Percentiles rank a stretch among this genome's conserved stretches.
phyloP scores from a whole-genome alignment of 768 basidiomycete species.

The Pisolithus sp. region DNA sequence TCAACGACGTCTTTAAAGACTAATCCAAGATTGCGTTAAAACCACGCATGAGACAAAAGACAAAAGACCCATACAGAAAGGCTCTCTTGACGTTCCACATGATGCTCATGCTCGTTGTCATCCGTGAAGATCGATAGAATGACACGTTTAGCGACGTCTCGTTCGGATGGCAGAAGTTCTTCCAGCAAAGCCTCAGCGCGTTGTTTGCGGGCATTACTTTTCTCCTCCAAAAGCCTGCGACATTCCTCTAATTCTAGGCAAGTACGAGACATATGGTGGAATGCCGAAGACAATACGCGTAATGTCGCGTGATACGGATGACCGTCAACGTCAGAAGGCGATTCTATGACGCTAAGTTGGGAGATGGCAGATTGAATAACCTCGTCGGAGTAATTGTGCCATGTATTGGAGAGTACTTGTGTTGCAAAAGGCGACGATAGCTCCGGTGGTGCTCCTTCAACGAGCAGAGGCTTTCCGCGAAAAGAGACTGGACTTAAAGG shows the following conservation, averaged over 20 bases:
- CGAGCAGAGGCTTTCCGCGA: constrained; percentile 4
- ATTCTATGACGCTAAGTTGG: constrained; percentile 36
- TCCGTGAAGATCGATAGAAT: constrained; percentile 58
- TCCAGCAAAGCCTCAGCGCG: constrained; percentile 51
- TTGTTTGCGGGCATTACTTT: constrained; percentile 44
- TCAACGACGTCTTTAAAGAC: constrained; percentile 43
- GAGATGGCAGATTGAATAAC: constrained; percentile 62
- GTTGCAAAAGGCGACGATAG: constrained; percentile 24
- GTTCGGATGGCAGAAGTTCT: constrained; percentile 54
- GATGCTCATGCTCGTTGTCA: constrained; percentile 38
- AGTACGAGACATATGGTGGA: constrained; percentile 50
- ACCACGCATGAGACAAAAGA: not conserved
- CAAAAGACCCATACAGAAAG: constrained; percentile 39
- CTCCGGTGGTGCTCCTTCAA: constrained; percentile 10
- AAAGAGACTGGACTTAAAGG: constrained; percentile 29
- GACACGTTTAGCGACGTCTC: constrained; percentile 61
- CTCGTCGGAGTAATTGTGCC: constrained; percentile 76
- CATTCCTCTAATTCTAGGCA: constrained; percentile 61
- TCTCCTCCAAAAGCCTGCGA: constrained; percentile 48
- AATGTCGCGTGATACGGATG: constrained; percentile 65
- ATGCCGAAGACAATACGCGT: constrained; percentile 62
- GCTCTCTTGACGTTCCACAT: constrained; percentile 53
- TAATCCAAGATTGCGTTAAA: constrained; percentile 10
- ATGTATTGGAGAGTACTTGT: constrained; percentile 58
- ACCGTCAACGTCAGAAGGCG: constrained; percentile 38